These are phyloP conservation scores for Plasmodium vinckei DNA, from an alignment of 169 alveolate genomes.

Conservation along the genomic window DNA sequence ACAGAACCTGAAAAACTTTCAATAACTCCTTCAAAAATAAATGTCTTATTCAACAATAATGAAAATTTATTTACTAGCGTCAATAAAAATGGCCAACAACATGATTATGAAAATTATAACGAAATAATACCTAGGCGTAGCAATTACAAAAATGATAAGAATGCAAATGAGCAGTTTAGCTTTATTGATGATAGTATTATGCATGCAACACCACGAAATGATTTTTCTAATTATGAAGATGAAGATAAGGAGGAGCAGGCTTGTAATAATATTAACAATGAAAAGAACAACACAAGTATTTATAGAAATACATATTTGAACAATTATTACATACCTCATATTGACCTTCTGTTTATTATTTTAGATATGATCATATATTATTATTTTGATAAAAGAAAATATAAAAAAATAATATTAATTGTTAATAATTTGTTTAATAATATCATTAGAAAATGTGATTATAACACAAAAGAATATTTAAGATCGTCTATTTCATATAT, in stretches of 20 bases:
- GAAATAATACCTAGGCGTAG: slow-evolving; percentile 31
- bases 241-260: neutral
- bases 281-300: neutral
- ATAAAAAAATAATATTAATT: slow-evolving; percentile 41
- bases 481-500: slow-evolving; percentile 68
- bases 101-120: neutral
- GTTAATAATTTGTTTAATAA: slow-evolving; percentile 36
- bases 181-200: neutral
- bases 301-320: slow-evolving; percentile 54
- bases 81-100: neutral
- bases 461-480: slow-evolving; percentile 76
- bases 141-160: neutral
- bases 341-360: slow-evolving; percentile 62
- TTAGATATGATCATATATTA: slow-evolving; percentile 46
- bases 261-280: neutral
- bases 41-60: neutral
- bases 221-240: slow-evolving; percentile 7
- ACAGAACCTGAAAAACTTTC: neutral
- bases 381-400: slow-evolving; percentile 55
- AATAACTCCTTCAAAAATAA: neutral
- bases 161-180: too few relatives aligned
- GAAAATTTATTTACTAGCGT: neutral
- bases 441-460: slow-evolving; percentile 64
- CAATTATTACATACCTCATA: slow-evolving; percentile 73
- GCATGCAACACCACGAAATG: slow-evolving; percentile 29